Base-by-base conservation (phyloP, 2,329 filamentous ascomycete genomes). In the Orbilia blumenaviensis region DNA sequence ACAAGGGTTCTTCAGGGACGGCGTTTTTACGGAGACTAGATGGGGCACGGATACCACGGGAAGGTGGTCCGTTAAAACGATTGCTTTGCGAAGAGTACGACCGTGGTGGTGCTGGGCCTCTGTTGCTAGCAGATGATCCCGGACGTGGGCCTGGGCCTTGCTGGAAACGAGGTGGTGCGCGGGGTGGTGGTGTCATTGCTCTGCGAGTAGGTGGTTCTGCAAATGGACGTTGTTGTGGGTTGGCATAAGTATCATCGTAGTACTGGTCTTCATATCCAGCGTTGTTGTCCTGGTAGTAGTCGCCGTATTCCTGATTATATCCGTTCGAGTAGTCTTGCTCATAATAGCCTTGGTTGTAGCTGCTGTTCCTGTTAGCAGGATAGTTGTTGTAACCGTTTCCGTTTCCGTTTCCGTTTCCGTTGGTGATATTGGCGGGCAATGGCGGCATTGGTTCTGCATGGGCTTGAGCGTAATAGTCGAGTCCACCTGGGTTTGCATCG, bases 171-270 rank as follows among this genome's bases (percentile, higher is more conserved):
- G 60, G 85, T 81, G 52, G 85, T 85, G 58, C 78, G 8, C 85
- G 85, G 1, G 94, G 94, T 16, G 94, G 94, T 62, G 94, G 94
- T 18, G 94, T 98, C 94, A 98, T 97, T 62, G 94, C 94, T 81
- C 94, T 92, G 80, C 94, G 92, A 78, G 89, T 90, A 14, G 96
- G 88, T 9, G 92, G 93, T 83, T 97, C 89, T 9, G 94, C 92
- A 80, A 91, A 97, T 1, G 94, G 89, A n/a, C n/a, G n/a, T 68
- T 84, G 84, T 18, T 82, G 81, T 44, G 83, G 82, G 21, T 84
- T 83, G 69, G 79, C 89, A 87, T 91, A 90, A 72, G 93, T 88
- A 80, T 93, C 94, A 18, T 84, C 83, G 67, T 90, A 87, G 80
- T 89, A 89, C 27, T 79, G 73, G 36, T 76, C 78, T 48, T 79